These are phyloP conservation scores for Jacaranda mimosifolia DNA, from an alignment of 257 asterid species.

Conservation along the genomic window DNA sequence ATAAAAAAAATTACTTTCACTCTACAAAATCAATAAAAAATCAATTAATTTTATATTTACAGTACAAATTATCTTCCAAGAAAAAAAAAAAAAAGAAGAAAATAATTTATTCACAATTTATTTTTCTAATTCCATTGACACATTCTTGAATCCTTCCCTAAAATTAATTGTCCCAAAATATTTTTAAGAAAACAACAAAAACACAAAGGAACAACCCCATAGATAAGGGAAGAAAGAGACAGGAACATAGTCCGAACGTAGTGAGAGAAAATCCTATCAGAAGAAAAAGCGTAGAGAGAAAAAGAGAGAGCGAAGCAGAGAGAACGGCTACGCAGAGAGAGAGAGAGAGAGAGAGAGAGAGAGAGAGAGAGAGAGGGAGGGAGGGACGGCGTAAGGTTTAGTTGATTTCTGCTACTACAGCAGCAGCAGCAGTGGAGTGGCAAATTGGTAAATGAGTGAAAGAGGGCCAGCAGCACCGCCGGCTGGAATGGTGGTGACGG, in stretches of 20 bases:
- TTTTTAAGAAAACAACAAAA: too few relatives aligned
- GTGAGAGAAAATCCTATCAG: not conserved
- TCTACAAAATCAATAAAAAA: too few relatives aligned
- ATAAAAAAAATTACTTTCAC: too few relatives aligned
- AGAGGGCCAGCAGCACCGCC: constrained; percentile 46
- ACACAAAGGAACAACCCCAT: too few relatives aligned
- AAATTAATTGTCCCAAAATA: too few relatives aligned
- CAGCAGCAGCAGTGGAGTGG: constrained; percentile 24
- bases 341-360: constrained; percentile 25
- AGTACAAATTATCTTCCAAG: too few relatives aligned
- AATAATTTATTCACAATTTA: too few relatives aligned
- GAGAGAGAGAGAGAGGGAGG: too few relatives aligned
- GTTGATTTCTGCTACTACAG: constrained; percentile 36
- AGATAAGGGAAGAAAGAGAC: not conserved
- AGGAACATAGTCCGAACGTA: not conserved
- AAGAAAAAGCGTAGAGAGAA: not conserved
- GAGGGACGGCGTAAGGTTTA: not conserved
- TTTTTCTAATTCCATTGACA: too few relatives aligned
- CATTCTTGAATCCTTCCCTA: too few relatives aligned
- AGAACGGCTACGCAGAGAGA: not conserved
- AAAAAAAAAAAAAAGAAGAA: too few relatives aligned
- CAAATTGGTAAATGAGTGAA: constrained; percentile 47
- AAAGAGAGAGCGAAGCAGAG: constrained; percentile 22
- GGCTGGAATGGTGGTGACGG: constrained; percentile 57
- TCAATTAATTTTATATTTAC: too few relatives aligned